Evolutionary conservation across 441 rosid genomes (phyloP).

Genomic region (Adansonia madagascariensis): DNA sequence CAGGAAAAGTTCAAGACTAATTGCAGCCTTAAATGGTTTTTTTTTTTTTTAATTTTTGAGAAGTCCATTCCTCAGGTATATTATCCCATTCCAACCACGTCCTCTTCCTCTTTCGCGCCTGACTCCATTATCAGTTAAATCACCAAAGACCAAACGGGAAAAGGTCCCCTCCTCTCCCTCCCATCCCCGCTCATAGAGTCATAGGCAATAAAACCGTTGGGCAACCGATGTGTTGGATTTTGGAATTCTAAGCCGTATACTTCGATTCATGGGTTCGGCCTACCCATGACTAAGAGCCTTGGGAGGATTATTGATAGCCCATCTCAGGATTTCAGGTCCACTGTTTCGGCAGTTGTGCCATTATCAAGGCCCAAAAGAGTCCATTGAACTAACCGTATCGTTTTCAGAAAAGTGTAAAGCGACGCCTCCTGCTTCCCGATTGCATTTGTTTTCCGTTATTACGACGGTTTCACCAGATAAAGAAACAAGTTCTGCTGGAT

Average conservation of each 20-base stretch:
- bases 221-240: constrained; percentile 22
- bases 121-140: constrained; percentile 29
- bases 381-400: background rate
- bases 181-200: no score
- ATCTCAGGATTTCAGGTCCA: no score
- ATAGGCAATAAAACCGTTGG: no score
- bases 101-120: constrained; percentile 41
- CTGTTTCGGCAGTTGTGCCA: background rate
- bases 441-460: background rate
- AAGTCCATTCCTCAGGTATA: no score
- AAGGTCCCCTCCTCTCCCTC: background rate
- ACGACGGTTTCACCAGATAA: background rate
- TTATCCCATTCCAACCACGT: constrained; percentile 27
- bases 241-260: background rate
- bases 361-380: background rate
- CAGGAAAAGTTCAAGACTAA: no score
- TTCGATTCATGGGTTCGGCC: background rate
- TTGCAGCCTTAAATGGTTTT: no score
- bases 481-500: background rate
- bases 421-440: background rate
- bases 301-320: background rate
- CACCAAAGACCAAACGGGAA: background rate
- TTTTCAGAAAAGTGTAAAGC: no score
- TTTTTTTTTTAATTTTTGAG: no score
- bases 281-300: background rate